Evolutionary conservation across 2,329 filamentous ascomycete genomes (phyloP), one percentile per base, ranked within the genome.

Genomic region (Penicillium sp.): DNA sequence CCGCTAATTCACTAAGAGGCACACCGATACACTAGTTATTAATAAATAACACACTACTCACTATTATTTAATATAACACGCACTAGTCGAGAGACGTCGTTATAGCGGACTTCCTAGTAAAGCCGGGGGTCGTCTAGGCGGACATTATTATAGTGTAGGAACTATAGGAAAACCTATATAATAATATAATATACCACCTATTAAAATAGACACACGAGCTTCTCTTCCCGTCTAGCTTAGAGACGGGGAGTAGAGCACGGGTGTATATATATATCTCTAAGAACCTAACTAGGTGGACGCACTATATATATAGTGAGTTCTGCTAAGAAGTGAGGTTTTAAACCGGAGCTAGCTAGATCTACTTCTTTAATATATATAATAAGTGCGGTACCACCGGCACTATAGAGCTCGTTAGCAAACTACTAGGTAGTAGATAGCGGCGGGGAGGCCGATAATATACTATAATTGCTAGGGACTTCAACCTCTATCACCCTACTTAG

Each of bases 41-140:
- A n/a, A 35, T 35, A 4, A n/a, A 35, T 35, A 35, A 35, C n/a
- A 35, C 7, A 35, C 34, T 3, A n/a, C 16, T 35, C 1, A 35
- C 34, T 4, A 35, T 35, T 3, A n/a, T 35, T 2, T 4, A 35
- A 35, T 35, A 35, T 3, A 35, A 35, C 1, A 35, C 7, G 2
- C 3, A 35, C 34, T 14, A 14, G 3, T 35, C 7, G 2, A 35
- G 34, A 4, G 34, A 35, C 7, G 7, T 35, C 2, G 7, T 35
- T 2, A 35, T 35, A 4, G 34, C 16, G 7, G 34, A 35, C 34
- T 35, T 35, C 16, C 34, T 35, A 2, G 34, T 7, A 4, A 35
- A 35, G 2, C 34, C 16, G 2, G 16, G 5, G 2, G 34, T 35
- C 7, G 0, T 9, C 0, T 0, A 35, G 34, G 16, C 16, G 1